A percentile compares a stretch with the other conserved stretches of the same genome.
phyloP scores from a whole-genome alignment of 495 filamentous ascomycete genomes.

The Clavariopsis aquatica region DNA sequence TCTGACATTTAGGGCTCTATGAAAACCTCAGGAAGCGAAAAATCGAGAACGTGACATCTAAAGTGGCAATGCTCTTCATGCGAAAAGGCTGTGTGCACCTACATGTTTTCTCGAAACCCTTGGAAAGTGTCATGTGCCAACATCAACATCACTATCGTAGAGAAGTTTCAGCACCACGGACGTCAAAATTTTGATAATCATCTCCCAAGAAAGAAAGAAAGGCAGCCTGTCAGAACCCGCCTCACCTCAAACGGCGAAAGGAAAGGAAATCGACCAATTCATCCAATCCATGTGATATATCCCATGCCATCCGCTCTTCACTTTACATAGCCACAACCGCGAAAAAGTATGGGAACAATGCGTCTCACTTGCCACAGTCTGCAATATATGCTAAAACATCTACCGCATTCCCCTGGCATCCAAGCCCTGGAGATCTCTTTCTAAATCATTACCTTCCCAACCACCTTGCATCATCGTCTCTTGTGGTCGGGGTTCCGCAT shows the following conservation, averaged over 20 bases:
- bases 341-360: neutral
- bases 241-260: neutral
- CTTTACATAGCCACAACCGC: too few relatives aligned
- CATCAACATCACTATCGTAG: neutral
- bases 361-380: neutral
- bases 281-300: neutral
- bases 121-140: too few relatives aligned
- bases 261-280: neutral
- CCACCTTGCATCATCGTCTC: constrained; percentile 27
- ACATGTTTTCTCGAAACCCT: neutral
- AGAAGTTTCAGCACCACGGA: neutral
- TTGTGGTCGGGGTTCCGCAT: constrained; percentile 37
- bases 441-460: constrained; percentile 31
- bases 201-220: neutral
- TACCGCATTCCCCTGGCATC: constrained; percentile 30
- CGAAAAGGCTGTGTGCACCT: neutral
- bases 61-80: neutral
- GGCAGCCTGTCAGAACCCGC: neutral
- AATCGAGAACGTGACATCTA: neutral
- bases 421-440: constrained; percentile 35
- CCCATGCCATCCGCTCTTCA: neutral
- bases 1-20: too few relatives aligned
- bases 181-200: neutral
- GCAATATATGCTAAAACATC: constrained; percentile 10
- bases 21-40: neutral